Evolutionary conservation across 345 rosid genomes (phyloP), one percentile per base, ranked within the genome.

Genomic region (Raphanus sativus): DNA sequence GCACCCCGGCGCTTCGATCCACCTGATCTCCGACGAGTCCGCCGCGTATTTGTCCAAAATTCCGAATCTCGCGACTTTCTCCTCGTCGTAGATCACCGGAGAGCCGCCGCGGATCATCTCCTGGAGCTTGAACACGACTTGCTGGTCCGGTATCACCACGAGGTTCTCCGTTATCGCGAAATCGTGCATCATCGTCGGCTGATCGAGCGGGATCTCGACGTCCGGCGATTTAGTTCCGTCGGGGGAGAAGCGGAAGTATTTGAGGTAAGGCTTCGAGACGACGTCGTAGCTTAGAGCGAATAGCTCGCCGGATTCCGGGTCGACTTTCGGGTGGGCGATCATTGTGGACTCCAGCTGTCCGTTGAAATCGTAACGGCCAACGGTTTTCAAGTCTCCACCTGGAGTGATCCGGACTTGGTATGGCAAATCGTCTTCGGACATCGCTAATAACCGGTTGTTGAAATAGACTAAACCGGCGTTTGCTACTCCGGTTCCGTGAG

Each of bases 251-350:
- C 82, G 73, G 71, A 92, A 90, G 87, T 89, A 92, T 48, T 90
- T 92, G 25, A 92, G 76, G 80, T 88, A 89, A 0, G 98, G 96
- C 62, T 90, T 89, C 25, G 85, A 81, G 2, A 92, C 86, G 63
- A 90, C 96, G 77, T 92, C 94, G 74, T 92, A 92, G 84, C 98
- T 92, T 1, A 92, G 78, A 13, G 91, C 89, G 30, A 90, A 92
- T 13, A 92, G 77, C 59, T 92, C 91, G 4, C 88, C 89, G 0
- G 92, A 80, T 61, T 70, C 83, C 2, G 96, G 96, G 74, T 92
- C 98, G 66, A 92, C 67, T 77, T 92, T 92, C 4, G 98, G 98
- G 85, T 92, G 98, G 67, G 98, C 98, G 28, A 92, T 92, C 98
- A 92, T 92, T 11, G 92, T 87, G 67, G 87, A 85, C 16, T 86